phyloP scores from a whole-genome alignment of 441 rosid species.

The Erodium texanum region DNA sequence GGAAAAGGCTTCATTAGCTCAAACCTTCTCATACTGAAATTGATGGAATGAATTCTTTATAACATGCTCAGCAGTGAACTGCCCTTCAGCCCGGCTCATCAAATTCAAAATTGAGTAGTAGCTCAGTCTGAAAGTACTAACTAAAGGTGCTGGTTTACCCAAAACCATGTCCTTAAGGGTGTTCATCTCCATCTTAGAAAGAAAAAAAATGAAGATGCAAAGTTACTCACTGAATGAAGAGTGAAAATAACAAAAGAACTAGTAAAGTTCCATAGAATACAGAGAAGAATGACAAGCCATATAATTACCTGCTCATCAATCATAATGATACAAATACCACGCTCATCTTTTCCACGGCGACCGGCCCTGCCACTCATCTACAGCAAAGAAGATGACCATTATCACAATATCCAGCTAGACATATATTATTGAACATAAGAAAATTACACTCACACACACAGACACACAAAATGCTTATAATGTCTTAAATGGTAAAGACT shows the following conservation, averaged over 20 bases:
- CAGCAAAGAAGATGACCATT: slow-evolving; percentile 18
- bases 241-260: not conserved
- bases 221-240: not conserved
- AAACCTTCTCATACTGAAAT: slow-evolving; percentile 94
- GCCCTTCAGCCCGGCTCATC: slow-evolving; percentile 98
- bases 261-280: not conserved
- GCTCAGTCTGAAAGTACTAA: slow-evolving; percentile 95
- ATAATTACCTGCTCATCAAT: slow-evolving; percentile 74
- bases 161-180: slow-evolving; percentile 83
- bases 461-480: not conserved
- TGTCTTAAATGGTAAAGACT: slow-evolving; percentile 15
- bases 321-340: slow-evolving; percentile 95
- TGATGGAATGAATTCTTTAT: slow-evolving; percentile 94
- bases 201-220: slow-evolving; percentile 1
- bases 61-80: slow-evolving; percentile 93
- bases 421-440: not conserved
- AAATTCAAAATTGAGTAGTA: slow-evolving; percentile 93
- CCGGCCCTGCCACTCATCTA: slow-evolving; percentile 99
- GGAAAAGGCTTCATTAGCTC: slow-evolving; percentile 10
- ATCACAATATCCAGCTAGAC: slow-evolving; percentile 10
- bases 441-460: not conserved
- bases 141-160: slow-evolving; percentile 97
- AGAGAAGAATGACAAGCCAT: slow-evolving; percentile 12
- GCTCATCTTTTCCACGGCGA: slow-evolving; percentile 96
- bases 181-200: slow-evolving; percentile 83